phyloP scores from a whole-genome alignment of 768 basidiomycete species.

The Porphyrellus cyaneotinctus region DNA sequence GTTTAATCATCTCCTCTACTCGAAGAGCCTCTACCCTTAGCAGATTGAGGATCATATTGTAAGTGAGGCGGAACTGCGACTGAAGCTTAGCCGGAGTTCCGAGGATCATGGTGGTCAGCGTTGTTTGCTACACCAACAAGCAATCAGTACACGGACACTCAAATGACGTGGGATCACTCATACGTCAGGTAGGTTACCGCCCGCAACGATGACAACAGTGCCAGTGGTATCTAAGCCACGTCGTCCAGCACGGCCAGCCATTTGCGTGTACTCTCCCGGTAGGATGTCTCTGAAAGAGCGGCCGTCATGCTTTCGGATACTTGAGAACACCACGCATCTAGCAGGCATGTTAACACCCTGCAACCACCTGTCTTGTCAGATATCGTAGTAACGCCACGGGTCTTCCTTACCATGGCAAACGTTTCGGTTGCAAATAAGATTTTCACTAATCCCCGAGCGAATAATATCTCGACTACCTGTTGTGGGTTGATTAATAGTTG shows the following conservation, averaged over 20 bases:
- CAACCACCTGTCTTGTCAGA: conserved; percentile 6
- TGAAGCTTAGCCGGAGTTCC: conserved; percentile 89
- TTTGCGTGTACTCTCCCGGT: conserved; percentile 95
- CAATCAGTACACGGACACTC: not conserved
- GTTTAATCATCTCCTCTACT: conserved; percentile 99
- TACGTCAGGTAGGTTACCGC: conserved; percentile 86
- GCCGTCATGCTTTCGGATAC: conserved; percentile 93
- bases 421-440: conserved; percentile 98
- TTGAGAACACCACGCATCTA: conserved; percentile 93
- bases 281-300: conserved; percentile 85
- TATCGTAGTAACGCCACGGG: not conserved
- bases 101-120: conserved; percentile 84
- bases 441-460: conserved; percentile 93
- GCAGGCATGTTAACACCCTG: conserved; percentile 99
- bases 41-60: conserved; percentile 98
- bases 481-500: conserved; percentile 6
- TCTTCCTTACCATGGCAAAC: conserved; percentile 82
- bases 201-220: conserved; percentile 86
- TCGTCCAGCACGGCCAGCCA: conserved; percentile 97
- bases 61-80: conserved; percentile 96
- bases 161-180: conserved; percentile 11
- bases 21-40: conserved; percentile 92
- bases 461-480: conserved; percentile 93
- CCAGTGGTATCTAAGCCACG: conserved; percentile 94
- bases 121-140: conserved; percentile 50